Percentiles rank a stretch among this genome's conserved stretches.
phyloP scores from a whole-genome alignment of 2,329 filamentous ascomycete species.

The Ceratocystis destructans region DNA sequence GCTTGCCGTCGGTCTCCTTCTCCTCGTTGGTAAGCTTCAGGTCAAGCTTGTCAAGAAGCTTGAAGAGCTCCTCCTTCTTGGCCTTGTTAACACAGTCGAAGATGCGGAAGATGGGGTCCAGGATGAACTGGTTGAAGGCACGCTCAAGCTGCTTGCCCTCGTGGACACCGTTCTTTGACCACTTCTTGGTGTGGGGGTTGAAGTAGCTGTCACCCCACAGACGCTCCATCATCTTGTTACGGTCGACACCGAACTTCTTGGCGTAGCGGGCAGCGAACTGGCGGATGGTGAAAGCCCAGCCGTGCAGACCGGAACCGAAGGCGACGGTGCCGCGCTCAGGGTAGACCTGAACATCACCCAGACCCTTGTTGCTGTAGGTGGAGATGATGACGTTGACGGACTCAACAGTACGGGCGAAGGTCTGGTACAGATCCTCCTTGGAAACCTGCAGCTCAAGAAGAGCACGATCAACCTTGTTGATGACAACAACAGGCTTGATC shows the following conservation, averaged over 20 bases:
- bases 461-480: constrained; percentile 99
- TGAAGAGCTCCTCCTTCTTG: constrained; percentile 83
- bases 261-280: constrained; percentile 93
- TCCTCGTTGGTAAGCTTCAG: constrained; percentile 83
- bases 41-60: constrained; percentile 79
- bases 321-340: constrained; percentile 95
- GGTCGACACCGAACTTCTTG: constrained; percentile 99
- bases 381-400: constrained; percentile 99
- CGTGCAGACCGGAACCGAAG: constrained; percentile 98
- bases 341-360: constrained; percentile 98
- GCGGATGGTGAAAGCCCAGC: constrained; percentile 98
- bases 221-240: constrained; percentile 99
- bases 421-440: constrained; percentile 99
- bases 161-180: constrained; percentile 73
- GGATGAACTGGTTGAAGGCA: constrained; percentile 99
- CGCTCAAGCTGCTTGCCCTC: constrained; percentile 88
- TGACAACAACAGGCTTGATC: constrained; percentile 98
- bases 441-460: constrained; percentile 96
- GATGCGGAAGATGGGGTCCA: constrained; percentile 99
- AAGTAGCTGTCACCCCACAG: constrained; percentile 99
- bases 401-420: constrained; percentile 98
- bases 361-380: constrained; percentile 92
- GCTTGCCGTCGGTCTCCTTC: constrained; percentile 91
- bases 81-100: constrained; percentile 95
- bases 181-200: constrained; percentile 99